Evolutionary conservation across 768 basidiomycete species (phyloP), one percentile per base, ranked within the genome.

Genomic region (Suillus brevipes): DNA sequence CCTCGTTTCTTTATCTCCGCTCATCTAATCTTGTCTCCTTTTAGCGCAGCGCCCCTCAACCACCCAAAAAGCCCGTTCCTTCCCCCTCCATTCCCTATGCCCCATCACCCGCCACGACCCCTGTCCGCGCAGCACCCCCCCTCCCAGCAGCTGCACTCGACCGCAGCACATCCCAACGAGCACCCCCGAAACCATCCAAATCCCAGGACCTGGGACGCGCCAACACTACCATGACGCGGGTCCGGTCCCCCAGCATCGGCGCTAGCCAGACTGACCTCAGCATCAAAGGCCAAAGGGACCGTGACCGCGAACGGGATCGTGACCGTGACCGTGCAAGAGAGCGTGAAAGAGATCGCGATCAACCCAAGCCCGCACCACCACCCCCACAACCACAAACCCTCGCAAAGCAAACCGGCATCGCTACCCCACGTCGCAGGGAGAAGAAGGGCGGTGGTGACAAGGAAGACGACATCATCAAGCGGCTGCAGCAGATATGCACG

Each of bases 401-500:
- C 62, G 88, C 89, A 43, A 90, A 91, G 79, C 82, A 84, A 4
- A 75, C 82, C 20, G 88, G 88, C n/a, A 86, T 85, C 16, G 90
- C 92, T 10, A 95, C 94, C 0, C 92, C 94, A 14, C 81, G 96
- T 66, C 78, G 95, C 70, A 80, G 95, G 66, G 92, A 96, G 78
- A 95, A 95, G 82, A 90, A 93, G 81, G 40, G 58, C 4, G 58
- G 57, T 1, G 57, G 58, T 2, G 87, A 88, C 60, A 84, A 83
- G 64, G 91, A 92, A 74, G 90, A 91, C 68, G 96, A 98, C 71
- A 95, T 99, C 66, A 90, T 99, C 66, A 90, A 89, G 70, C 88
- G 95, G 20, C 78, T 99, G 70, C 90, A 94, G 74, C 89, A 90
- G 72, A 99, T 99, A 72, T 99, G 97, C 73, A 97, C 97, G 2